Conservation (phyloP, 257 asterid genomes). For the Galeopsis tetrahit region DNA sequence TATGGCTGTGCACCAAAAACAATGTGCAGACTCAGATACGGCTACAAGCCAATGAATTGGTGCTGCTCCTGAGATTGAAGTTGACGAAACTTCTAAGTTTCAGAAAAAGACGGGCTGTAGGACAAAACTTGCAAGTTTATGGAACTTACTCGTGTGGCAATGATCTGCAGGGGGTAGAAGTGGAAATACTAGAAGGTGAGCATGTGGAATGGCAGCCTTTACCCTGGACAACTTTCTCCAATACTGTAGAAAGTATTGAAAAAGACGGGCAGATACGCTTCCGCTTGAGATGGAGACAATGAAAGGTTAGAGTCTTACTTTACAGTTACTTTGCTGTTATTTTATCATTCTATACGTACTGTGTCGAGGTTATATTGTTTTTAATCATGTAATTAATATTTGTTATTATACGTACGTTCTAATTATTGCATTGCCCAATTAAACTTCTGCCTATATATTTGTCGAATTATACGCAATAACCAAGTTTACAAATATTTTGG, state of each 20-base stretch:
- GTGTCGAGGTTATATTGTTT: too few species aligned
- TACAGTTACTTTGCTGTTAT: too few species aligned
- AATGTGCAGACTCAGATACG: background rate
- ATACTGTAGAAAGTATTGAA: background rate
- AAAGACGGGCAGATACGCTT: slow-evolving; percentile 27
- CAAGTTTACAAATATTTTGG: too few species aligned
- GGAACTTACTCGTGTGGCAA: background rate
- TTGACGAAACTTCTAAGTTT: background rate
- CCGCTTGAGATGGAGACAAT: slow-evolving; percentile 17
- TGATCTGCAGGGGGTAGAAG: slow-evolving; percentile 1
- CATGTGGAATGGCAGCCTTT: slow-evolving; percentile 17
- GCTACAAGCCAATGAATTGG: slow-evolving; percentile 3
- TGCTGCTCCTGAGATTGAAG: slow-evolving; percentile 9
- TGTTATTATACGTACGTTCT: too few species aligned
- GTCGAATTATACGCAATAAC: too few species aligned
- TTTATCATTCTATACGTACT: too few species aligned
- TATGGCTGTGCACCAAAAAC: background rate
- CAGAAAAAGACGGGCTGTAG: background rate
- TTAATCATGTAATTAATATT: too few species aligned
- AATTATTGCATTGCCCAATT: too few species aligned
- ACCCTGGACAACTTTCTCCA: slow-evolving; percentile 14
- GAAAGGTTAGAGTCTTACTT: too few species aligned
- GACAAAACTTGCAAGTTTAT: background rate
- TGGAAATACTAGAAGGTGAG: background rate
- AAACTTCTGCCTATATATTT: too few species aligned